Evolutionary conservation across 75 land plant genomes (phyloP), one percentile per base, ranked within the genome.

Genomic region (Sequoia sempervirens): DNA sequence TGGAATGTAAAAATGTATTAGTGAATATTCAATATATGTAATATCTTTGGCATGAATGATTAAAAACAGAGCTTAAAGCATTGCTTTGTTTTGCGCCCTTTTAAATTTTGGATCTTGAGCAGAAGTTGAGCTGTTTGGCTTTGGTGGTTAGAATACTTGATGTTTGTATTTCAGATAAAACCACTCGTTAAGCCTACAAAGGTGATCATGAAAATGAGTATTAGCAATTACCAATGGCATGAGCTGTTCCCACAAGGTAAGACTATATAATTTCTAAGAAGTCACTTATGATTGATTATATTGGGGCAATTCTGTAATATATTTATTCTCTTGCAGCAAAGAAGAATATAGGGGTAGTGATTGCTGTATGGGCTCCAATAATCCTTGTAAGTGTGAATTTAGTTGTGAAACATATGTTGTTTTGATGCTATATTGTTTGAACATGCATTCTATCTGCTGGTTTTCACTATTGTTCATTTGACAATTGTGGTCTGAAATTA

Each of bases 291-390:
- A n/a, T 50, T 38, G 82, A 73, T 41, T 47, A 32, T 20, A 45
- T 82, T 1, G 53, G 12, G 53, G n/a, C 32, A 50, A 37, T 82
- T 76, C 56, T 17, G 23, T 26, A 11, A 54, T 79, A 18, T 85
- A 41, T 0, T 15, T 10, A 41, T 69, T 52, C 38, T 82, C 72
- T 80, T 73, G 32, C 84, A 89, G 82, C 88, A 97, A 98, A 86
- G 58, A 94, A 90, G 82, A 92, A 86, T 80, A 97, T 96, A 85
- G 94, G 96, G 36, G 99, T 92, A n/a, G 88, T 97, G 81, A 86
- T 96, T 69, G 92, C 99, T 82, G 79, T 97, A 36, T 97, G 99
- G 99, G 88, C 98, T 81, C 99, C 99, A 15, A 87, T 96, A 43
- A 83, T 97, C 54, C 86, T 97, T 85, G 99, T 97, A 81, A 90